Percentiles rank a stretch among this genome's conserved stretches.
phyloP scores from a whole-genome alignment of 495 filamentous ascomycete genomes.

The Beverwykella pulmonaria region DNA sequence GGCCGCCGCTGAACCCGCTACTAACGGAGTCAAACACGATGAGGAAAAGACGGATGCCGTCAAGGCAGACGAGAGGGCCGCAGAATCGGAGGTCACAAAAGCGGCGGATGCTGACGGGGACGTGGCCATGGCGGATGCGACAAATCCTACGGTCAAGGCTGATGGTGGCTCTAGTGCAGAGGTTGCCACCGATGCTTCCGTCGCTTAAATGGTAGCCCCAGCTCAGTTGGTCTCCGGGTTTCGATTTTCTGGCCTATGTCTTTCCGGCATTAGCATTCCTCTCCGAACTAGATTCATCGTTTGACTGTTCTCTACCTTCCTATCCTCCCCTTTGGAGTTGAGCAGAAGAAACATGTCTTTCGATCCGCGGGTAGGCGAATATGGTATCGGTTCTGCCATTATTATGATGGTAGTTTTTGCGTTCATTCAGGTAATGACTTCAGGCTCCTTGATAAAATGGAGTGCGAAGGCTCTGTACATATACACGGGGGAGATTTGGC shows the following conservation, averaged over 20 bases:
- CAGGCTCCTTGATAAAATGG: not conserved
- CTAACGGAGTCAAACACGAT: slow-evolving; percentile 59
- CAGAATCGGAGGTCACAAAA: slow-evolving; percentile 9
- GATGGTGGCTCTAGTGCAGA: slow-evolving; percentile 11
- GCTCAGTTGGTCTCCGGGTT: not conserved
- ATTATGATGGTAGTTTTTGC: not conserved
- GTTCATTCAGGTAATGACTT: not conserved
- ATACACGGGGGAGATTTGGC: not conserved
- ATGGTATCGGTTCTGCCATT: not conserved
- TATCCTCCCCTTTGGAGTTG: not conserved
- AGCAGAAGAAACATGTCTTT: not conserved
- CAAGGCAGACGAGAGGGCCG: slow-evolving; percentile 42
- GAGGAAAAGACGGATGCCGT: slow-evolving; percentile 55
- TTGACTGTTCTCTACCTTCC: not conserved
- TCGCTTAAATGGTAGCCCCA: not conserved
- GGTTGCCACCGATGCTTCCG: slow-evolving; percentile 5
- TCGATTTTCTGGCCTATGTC: not conserved
- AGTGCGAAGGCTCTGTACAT: not conserved
- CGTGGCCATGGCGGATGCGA: slow-evolving; percentile 27
- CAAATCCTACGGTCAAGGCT: slow-evolving; percentile 14
- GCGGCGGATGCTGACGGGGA: slow-evolving; percentile 25
- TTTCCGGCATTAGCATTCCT: not conserved
- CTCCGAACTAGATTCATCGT: not conserved
- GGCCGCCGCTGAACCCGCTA: slow-evolving; percentile 34
- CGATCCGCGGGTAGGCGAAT: not conserved